Conservation (phyloP, 1,284 basidiomycete species). For the Papiliotrema fonsecae region DNA sequence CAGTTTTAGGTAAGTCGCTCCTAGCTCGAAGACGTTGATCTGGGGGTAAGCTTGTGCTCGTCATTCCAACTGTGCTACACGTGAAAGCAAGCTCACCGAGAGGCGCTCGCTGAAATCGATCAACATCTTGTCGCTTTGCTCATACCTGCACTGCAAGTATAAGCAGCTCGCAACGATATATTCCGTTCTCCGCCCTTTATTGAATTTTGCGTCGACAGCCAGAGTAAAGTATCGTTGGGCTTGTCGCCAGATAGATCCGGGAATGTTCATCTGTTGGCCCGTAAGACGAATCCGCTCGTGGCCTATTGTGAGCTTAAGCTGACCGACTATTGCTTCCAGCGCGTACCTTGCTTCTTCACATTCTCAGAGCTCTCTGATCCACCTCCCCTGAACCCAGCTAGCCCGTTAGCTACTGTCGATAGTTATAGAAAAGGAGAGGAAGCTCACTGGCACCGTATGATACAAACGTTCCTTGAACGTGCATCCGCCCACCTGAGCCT, state of each 20-base stretch:
- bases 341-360: conserved; percentile 38
- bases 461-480: conserved; percentile 94
- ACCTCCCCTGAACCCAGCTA: conserved; percentile 28
- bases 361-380: conserved; percentile 25
- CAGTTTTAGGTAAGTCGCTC: conserved; percentile 91
- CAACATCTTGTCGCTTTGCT: conserved; percentile 86
- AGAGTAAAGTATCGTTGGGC: conserved; percentile 86
- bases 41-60: conserved; percentile 35
- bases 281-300: conserved; percentile 5
- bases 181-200: conserved; percentile 83
- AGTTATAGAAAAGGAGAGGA: neutral
- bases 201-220: conserved; percentile 89
- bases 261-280: conserved; percentile 51
- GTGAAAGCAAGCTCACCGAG: conserved; percentile 55
- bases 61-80: neutral
- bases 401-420: conserved; percentile 21
- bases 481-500: conserved; percentile 82
- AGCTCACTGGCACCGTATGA: conserved; percentile 81
- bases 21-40: conserved; percentile 98
- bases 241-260: conserved; percentile 71
- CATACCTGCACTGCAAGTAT: conserved; percentile 89
- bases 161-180: conserved; percentile 94
- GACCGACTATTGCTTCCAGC: neutral
- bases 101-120: conserved; percentile 95
- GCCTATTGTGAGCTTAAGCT: neutral